Evolutionary conservation across 768 basidiomycete species (phyloP).

Genomic region (Suillus plorans): DNA sequence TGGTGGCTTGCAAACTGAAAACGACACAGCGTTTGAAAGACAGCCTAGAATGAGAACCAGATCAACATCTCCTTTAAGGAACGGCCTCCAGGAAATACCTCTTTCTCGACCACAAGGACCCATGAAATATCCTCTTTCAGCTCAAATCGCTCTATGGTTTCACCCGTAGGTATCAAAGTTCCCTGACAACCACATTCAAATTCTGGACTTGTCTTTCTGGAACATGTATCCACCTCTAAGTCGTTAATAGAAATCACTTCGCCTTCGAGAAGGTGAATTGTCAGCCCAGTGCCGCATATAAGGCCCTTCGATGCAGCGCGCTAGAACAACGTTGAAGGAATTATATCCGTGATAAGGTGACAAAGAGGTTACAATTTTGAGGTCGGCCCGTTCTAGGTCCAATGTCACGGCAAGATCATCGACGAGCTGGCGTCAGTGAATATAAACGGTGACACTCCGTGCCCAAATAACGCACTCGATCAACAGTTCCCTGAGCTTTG

Average conservation of each 20-base stretch:
- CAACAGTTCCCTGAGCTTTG: constrained; percentile 73
- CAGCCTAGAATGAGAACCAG: constrained; percentile 58
- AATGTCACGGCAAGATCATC: constrained; percentile 90
- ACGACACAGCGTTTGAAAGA: constrained; percentile 86
- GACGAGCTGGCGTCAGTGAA: constrained; percentile 56
- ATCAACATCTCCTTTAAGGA: background rate
- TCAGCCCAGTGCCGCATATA: constrained; percentile 65
- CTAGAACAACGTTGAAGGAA: constrained; percentile 38
- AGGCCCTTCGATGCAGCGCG: constrained; percentile 90
- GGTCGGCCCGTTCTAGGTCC: constrained; percentile 64
- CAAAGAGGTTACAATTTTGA: constrained; percentile 63
- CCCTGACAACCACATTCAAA: constrained; percentile 43
- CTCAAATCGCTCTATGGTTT: constrained; percentile 66
- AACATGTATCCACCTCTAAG: constrained; percentile 47
- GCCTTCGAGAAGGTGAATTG: constrained; percentile 56
- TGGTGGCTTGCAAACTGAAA: constrained; percentile 49
- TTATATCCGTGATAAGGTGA: background rate
- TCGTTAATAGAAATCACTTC: constrained; percentile 51
- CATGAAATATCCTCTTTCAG: constrained; percentile 58
- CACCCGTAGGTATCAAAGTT: constrained; percentile 72
- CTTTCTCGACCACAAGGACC: constrained; percentile 93
- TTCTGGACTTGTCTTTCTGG: background rate
- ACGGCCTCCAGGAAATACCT: constrained; percentile 45
- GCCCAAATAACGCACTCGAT: constrained; percentile 49
- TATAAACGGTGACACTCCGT: background rate